Percentiles rank a stretch among this genome's conserved stretches.
These are phyloP conservation scores for Platanthera zijinensis DNA, from an alignment of 106 monocot species.

Conservation along the genomic window DNA sequence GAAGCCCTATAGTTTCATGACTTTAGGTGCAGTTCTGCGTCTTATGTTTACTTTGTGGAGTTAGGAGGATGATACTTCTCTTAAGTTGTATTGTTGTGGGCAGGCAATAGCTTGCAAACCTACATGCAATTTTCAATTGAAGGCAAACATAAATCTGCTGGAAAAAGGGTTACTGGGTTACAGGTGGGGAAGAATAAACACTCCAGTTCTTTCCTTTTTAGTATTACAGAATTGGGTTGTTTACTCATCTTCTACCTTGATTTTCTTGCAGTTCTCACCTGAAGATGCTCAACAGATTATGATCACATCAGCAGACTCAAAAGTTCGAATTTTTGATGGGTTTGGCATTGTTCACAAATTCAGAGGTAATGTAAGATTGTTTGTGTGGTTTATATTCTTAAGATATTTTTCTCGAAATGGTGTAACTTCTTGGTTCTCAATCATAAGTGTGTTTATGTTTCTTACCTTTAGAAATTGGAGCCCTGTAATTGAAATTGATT, in stretches of 20 bases:
- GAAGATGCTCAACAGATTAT: slow-evolving; percentile 44
- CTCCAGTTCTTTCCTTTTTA: background rate
- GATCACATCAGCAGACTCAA: slow-evolving; percentile 61
- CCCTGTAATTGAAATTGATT: no score
- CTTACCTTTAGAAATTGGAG: no score
- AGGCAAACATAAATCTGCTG: slow-evolving; percentile 50
- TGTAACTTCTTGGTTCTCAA: no score
- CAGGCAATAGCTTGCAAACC: slow-evolving; percentile 21
- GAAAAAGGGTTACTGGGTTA: slow-evolving; percentile 52
- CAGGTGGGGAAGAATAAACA: slow-evolving; percentile 37
- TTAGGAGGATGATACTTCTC: background rate
- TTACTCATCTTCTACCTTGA: background rate
- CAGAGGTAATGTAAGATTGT: slow-evolving; percentile 34
- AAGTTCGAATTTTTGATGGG: slow-evolving; percentile 55
- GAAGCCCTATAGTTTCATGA: background rate
- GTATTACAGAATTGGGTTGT: background rate
- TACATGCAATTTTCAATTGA: slow-evolving; percentile 34
- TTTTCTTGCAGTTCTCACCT: slow-evolving; percentile 40
- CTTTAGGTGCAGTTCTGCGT: background rate
- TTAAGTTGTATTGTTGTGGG: background rate
- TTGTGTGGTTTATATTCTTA: background rate
- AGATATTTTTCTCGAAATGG: no score
- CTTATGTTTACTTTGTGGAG: background rate
- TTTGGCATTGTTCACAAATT: slow-evolving; percentile 49
- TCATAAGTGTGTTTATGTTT: no score